These are phyloP conservation scores for Jacaranda mimosifolia DNA, from an alignment of 257 asterid species.

Conservation along the genomic window DNA sequence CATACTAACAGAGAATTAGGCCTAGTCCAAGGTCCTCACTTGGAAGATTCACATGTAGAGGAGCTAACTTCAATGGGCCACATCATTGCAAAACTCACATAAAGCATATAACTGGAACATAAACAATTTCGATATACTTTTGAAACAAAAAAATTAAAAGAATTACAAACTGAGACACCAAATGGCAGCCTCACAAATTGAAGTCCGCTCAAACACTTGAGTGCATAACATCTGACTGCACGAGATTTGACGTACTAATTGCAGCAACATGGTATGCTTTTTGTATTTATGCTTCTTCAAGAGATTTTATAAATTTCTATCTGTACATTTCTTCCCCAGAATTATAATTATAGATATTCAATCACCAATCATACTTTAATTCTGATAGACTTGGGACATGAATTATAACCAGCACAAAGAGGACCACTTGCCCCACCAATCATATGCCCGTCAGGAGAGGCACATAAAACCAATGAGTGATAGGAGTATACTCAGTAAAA, in stretches of 20 bases:
- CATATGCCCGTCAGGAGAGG: background rate
- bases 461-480: background rate
- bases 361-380: background rate
- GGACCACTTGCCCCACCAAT: background rate
- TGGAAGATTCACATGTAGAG: no score
- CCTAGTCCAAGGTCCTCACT: no score
- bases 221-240: background rate
- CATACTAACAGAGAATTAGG: no score
- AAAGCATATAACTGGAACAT: background rate
- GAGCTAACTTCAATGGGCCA: background rate
- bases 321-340: no score
- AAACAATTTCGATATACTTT: background rate
- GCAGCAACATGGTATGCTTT: background rate
- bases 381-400: background rate
- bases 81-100: background rate
- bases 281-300: background rate
- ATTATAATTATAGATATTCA: background rate
- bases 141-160: background rate
- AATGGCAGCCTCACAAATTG: background rate
- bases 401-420: background rate
- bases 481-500: no score
- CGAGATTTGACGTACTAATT: background rate
- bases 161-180: background rate
- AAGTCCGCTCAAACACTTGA: background rate
- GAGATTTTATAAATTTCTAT: background rate